Evolutionary conservation across 306 rosid genomes (phyloP).

Genomic region (Clitoria ternatea): DNA sequence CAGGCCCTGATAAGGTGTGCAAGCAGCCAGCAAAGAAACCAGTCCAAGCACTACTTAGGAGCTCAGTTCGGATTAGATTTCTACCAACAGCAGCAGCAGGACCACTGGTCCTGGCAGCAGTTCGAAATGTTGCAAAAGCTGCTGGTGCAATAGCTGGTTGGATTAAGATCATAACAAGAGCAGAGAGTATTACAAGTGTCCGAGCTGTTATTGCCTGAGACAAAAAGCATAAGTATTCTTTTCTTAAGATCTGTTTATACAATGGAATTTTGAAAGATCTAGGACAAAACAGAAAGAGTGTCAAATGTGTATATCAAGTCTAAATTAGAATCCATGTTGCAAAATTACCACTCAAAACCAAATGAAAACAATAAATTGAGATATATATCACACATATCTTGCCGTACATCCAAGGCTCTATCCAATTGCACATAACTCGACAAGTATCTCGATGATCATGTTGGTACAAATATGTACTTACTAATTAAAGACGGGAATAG

Average conservation of each 20-base stretch:
- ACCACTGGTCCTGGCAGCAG: constrained; percentile 56
- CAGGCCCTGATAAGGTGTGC: constrained; percentile 97
- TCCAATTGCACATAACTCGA: background rate
- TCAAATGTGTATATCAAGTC: background rate
- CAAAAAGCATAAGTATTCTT: background rate
- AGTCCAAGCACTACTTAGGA: constrained; percentile 87
- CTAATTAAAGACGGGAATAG: background rate
- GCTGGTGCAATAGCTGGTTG: constrained; percentile 83
- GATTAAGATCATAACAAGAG: constrained; percentile 54
- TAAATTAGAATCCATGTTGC: background rate
- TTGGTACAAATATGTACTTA: background rate
- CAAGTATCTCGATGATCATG: background rate
- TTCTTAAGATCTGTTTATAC: background rate
- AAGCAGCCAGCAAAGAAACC: constrained; percentile 94
- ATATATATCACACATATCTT: background rate
- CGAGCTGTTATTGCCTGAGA: constrained; percentile 54
- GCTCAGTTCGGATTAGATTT: constrained; percentile 59
- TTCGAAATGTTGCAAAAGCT: constrained; percentile 70
- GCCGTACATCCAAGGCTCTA: background rate
- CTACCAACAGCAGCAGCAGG: constrained; percentile 59
- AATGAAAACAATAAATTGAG: background rate
- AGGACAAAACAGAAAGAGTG: background rate
- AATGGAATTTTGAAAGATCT: background rate
- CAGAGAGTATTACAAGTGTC: constrained; percentile 53
- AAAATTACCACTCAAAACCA: background rate